Evolutionary conservation across 2,329 filamentous ascomycete genomes (phyloP).

Genomic region (Stachybotrys chlorohalonatus): DNA sequence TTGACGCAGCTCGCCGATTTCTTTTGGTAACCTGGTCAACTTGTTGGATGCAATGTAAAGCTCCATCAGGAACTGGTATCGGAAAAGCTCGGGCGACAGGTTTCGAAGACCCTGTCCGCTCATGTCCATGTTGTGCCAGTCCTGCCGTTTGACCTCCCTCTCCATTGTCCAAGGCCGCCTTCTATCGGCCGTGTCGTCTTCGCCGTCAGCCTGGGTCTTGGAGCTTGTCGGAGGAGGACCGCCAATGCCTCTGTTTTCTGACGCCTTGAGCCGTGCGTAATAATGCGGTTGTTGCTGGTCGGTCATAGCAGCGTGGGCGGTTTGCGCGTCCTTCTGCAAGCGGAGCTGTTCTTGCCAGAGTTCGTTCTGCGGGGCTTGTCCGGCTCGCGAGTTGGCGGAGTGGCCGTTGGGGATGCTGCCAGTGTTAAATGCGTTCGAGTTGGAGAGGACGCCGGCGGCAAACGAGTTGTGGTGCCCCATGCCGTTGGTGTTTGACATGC

Average conservation of each 20-base stretch:
- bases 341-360: slow-evolving; percentile 88
- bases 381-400: slow-evolving; percentile 33
- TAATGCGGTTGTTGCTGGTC: slow-evolving; percentile 57
- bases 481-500: slow-evolving; percentile 43
- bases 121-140: slow-evolving; percentile 90
- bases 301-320: slow-evolving; percentile 61
- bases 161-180: slow-evolving; percentile 58
- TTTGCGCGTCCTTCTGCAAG: slow-evolving; percentile 68
- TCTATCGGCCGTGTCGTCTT: slow-evolving; percentile 47
- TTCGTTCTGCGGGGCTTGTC: slow-evolving; percentile 46
- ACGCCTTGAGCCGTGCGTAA: slow-evolving; percentile 64
- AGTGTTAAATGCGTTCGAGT: slow-evolving; percentile 50
- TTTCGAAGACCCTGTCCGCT: slow-evolving; percentile 91
- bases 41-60: slow-evolving; percentile 93
- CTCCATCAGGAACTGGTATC: slow-evolving; percentile 82
- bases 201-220: slow-evolving; percentile 36
- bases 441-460: slow-evolving; percentile 43
- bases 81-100: slow-evolving; percentile 70
- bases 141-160: slow-evolving; percentile 59
- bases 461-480: slow-evolving; percentile 34
- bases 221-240: slow-evolving; percentile 42
- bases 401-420: slow-evolving; percentile 50
- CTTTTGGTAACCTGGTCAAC: slow-evolving; percentile 66
- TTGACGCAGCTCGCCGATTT: slow-evolving; percentile 74
- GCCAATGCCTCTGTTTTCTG: slow-evolving; percentile 59